Base-by-base conservation (phyloP, 2,329 filamentous ascomycete species). In the Fusarium xyrophilum region DNA sequence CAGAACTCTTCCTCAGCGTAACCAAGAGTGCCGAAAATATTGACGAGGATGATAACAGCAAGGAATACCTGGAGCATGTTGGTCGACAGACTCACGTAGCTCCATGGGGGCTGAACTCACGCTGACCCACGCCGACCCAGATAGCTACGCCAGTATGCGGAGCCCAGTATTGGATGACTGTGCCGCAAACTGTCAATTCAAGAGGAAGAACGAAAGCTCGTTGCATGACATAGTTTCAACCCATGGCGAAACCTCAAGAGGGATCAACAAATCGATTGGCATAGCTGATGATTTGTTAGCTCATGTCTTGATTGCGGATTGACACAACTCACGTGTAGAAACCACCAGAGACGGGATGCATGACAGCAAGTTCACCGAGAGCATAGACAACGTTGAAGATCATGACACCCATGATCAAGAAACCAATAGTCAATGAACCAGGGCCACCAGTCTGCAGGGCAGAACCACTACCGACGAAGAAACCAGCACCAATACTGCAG, bases 371-470 rank as follows among this genome's bases (percentile, higher is more conserved):
- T 75, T 88, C 86, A 56, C 86, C 86, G 23, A 88, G 82, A 54
- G 88, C 87, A 71, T 88, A 87, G 65, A 89, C 83, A 47, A 87
- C 86, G 69, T 86, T 85, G 72, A 88, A 85, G 77, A 88, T 85
- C 85, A 88, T 87, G 69, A 85, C 63, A 73, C 86, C 86, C 60
- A 87, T 84, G 59, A 88, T 85, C 19, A 83, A 60, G 70, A 88
- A 88, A 56, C 83, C 81, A 48, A 84, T 76, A 17, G 84, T 71
- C 12, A 84, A 71, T 47, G 79, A 80, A 4, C 75, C 82, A 28
- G 82, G 82, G 35, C 66, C 60, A 52, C 50, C 72, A 48, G 69
- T 67, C 19, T 66, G 58, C 11, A 73, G 66, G 15, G 88, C 78
- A 57, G 84, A 84, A 65, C 79, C 75, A 63, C 85, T 85, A 72